A percentile compares a stretch with the other conserved stretches of the same genome.
These are phyloP conservation scores for Tuber brumale DNA, from an alignment of 495 filamentous ascomycete species.

Conservation along the genomic window DNA sequence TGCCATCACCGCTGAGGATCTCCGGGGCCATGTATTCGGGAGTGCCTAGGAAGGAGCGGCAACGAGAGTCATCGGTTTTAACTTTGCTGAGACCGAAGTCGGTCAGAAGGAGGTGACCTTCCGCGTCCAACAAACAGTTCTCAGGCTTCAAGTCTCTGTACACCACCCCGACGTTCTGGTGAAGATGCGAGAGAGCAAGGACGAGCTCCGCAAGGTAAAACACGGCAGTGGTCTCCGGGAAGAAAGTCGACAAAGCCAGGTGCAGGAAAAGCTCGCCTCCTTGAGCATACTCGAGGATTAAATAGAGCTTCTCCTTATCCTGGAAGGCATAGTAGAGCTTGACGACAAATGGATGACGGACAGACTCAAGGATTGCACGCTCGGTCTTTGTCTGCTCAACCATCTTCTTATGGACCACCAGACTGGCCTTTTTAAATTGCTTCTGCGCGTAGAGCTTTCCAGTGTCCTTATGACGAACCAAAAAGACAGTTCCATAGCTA, in stretches of 20 bases:
- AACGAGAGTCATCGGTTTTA: conserved; percentile 70
- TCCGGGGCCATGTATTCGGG: conserved; percentile 99
- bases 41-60: conserved; percentile 83
- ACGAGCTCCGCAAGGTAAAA: conserved; percentile 99
- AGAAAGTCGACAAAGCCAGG: conserved; percentile 83
- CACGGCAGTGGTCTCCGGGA: conserved; percentile 73
- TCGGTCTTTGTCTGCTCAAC: conserved; percentile 97
- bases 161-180: conserved; percentile 82
- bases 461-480: conserved; percentile 80
- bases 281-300: conserved; percentile 97
- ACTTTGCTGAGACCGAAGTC: conserved; percentile 98
- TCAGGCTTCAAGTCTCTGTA: conserved; percentile 97
- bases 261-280: conserved; percentile 92
- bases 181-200: conserved; percentile 85
- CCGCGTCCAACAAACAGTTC: conserved; percentile 86
- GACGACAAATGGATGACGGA: conserved; percentile 93
- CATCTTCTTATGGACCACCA: conserved; percentile 85
- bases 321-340: conserved; percentile 98
- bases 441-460: conserved; percentile 94
- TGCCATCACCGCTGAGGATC: conserved; percentile 60
- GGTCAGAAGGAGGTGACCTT: conserved; percentile 88
- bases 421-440: conserved; percentile 91
- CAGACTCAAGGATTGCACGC: conserved; percentile 83
- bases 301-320: conserved; percentile 93
- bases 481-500: conserved; percentile 75